Conservation (phyloP, 2,329 filamentous ascomycete genomes). For the Exophiala aquamarina region DNA sequence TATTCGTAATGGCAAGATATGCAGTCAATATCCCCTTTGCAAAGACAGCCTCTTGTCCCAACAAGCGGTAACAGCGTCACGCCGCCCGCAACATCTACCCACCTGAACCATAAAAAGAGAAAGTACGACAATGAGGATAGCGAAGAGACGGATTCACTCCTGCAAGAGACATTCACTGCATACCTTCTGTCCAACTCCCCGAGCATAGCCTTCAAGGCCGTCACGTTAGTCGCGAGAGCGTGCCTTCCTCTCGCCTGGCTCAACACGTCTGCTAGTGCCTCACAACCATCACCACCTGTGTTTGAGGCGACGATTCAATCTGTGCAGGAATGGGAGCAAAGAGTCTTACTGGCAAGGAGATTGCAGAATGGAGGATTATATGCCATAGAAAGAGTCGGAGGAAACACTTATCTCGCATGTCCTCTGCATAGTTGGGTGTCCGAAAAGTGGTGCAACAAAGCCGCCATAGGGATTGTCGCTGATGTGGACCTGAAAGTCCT, state of each 20-base stretch:
- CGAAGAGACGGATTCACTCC: background rate
- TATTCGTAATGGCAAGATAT: conserved; percentile 22
- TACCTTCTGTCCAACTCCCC: conserved; percentile 4
- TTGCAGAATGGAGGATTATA: conserved; percentile 23
- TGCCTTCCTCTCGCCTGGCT: conserved; percentile 27
- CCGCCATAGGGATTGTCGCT: conserved; percentile 21
- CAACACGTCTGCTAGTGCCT: conserved; percentile 3
- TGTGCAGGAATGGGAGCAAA: conserved; percentile 23
- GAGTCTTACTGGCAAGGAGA: conserved; percentile 20
- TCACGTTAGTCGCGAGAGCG: conserved; percentile 24
- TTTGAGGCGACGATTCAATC: conserved; percentile 19
- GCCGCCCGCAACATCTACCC: background rate
- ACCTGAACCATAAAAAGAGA: conserved; percentile 12
- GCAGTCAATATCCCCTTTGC: conserved; percentile 7
- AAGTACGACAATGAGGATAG: conserved; percentile 16
- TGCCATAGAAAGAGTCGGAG: conserved; percentile 24
- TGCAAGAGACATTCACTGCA: conserved; percentile 9
- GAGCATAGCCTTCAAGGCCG: conserved; percentile 13
- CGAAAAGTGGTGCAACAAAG: conserved; percentile 22
- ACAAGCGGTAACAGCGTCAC: conserved; percentile 11
- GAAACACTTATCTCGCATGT: conserved; percentile 15
- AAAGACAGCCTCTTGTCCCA: conserved; percentile 9
- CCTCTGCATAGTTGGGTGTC: conserved; percentile 24
- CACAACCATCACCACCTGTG: conserved; percentile 4
- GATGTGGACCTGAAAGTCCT: conserved; percentile 16